phyloP scores from a whole-genome alignment of 768 basidiomycete species.

The Lactarius pseudohatsudake region DNA sequence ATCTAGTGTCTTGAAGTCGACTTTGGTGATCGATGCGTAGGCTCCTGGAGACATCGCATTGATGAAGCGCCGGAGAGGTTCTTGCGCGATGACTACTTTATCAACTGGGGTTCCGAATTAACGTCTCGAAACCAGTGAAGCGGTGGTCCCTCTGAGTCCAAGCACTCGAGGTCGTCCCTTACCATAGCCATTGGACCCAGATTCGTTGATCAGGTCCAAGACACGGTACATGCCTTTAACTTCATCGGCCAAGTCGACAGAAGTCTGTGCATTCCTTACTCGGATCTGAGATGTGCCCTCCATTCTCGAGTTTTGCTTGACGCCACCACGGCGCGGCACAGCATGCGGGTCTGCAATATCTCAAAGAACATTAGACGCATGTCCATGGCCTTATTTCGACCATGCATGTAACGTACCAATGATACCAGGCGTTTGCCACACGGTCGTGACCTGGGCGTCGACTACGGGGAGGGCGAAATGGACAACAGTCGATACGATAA shows the following conservation, averaged over 20 bases:
- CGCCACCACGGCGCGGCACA: background rate
- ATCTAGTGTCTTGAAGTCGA: constrained; percentile 56
- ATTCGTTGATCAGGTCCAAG: constrained; percentile 52
- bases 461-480: background rate
- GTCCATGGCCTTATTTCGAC: background rate
- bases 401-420: background rate
- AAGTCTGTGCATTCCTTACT: background rate
- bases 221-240: constrained; percentile 52
- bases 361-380: background rate
- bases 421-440: background rate
- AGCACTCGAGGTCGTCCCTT: constrained; percentile 18
- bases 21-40: constrained; percentile 51
- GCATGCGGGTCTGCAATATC: background rate
- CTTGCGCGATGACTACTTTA: constrained; percentile 59
- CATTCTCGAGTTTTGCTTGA: background rate
- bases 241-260: constrained; percentile 1
- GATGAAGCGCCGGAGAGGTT: constrained; percentile 47
- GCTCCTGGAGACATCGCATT: constrained; percentile 50
- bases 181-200: constrained; percentile 53
- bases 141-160: background rate
- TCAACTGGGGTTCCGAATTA: constrained; percentile 42
- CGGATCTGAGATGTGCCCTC: background rate
- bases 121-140: background rate
- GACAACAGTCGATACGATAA: background rate
- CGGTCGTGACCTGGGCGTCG: background rate